A percentile compares a stretch with the other conserved stretches of the same genome.
phyloP scores from a whole-genome alignment of 306 rosid genomes.

The Alnus glutinosa region DNA sequence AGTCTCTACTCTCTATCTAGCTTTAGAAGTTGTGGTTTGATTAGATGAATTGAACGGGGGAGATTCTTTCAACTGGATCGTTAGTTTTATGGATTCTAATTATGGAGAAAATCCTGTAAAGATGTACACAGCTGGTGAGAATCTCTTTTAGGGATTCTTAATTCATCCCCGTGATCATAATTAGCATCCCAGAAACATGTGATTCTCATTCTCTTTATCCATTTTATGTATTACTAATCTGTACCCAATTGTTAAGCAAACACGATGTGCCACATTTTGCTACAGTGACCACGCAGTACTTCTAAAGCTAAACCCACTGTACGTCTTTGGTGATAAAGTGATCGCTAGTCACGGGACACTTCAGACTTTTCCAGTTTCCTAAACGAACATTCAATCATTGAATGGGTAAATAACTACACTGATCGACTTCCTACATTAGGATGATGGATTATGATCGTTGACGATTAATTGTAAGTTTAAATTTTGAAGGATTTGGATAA shows the following conservation, averaged over 20 bases:
- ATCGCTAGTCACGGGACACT: slow-evolving; percentile 5
- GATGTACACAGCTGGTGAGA: slow-evolving; percentile 58
- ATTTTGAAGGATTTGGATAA: too few species aligned
- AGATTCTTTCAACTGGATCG: too few species aligned
- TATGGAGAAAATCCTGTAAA: slow-evolving; percentile 31
- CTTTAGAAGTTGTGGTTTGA: too few species aligned
- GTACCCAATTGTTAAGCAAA: slow-evolving; percentile 37
- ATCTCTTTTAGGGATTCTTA: slow-evolving; percentile 54
- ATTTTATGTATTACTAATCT: slow-evolving; percentile 14
- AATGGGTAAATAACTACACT: too few species aligned
- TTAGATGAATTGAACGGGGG: too few species aligned
- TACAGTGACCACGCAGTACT: slow-evolving; percentile 36
- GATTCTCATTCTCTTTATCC: slow-evolving; percentile 35
- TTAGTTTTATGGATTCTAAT: not conserved
- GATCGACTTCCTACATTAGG: too few species aligned
- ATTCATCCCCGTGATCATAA: slow-evolving; percentile 5
- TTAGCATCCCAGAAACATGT: slow-evolving; percentile 22
- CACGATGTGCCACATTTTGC: slow-evolving; percentile 40
- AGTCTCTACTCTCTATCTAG: too few species aligned
- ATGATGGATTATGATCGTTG: too few species aligned
- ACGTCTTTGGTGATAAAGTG: not conserved
- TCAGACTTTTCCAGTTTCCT: too few species aligned
- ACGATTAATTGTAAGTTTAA: too few species aligned
- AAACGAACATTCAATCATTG: too few species aligned
- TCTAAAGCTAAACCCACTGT: slow-evolving; percentile 41